Conservation (phyloP, 805 yeast species). For the Nakazawaea holstii region DNA sequence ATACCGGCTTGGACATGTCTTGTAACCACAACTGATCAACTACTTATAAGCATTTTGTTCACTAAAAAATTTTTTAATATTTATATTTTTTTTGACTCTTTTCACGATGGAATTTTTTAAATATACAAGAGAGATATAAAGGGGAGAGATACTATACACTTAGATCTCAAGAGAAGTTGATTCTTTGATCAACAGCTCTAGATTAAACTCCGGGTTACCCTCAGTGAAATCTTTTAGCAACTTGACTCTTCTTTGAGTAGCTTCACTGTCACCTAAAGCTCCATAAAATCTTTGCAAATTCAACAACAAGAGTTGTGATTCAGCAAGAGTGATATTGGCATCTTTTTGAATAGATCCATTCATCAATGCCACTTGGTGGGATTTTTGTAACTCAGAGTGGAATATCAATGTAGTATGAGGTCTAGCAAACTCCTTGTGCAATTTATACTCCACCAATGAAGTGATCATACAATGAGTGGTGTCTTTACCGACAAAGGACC, state of each 20-base stretch:
- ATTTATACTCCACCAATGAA: constrained; percentile 83
- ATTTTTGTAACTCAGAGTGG: constrained; percentile 67
- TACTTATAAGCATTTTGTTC: too few relatives aligned
- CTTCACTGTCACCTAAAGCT: constrained; percentile 44
- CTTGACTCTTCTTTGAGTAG: constrained; percentile 41
- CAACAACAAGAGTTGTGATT: constrained; percentile 71
- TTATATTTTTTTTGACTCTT: too few relatives aligned
- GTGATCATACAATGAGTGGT: constrained; percentile 90
- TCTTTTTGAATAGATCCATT: constrained; percentile 79
- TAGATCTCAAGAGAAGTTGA: constrained; percentile 63
- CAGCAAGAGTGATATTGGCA: constrained; percentile 58
- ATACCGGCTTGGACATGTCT: constrained; percentile 2
- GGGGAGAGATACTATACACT: neutral
- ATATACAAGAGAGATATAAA: too few relatives aligned
- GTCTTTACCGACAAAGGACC: constrained; percentile 81
- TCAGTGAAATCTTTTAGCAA: constrained; percentile 63
- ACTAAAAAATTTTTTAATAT: too few relatives aligned
- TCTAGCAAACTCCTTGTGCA: constrained; percentile 86
- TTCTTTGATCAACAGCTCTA: constrained; percentile 64
- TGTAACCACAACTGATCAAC: too few relatives aligned
- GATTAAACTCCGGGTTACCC: constrained; percentile 62
- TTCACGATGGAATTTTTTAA: too few relatives aligned
- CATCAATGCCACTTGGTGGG: constrained; percentile 70
- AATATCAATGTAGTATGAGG: constrained; percentile 91
- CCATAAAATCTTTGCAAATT: constrained; percentile 83